phyloP scores from a whole-genome alignment of 345 rosid species.

The Syzygium oleosum region DNA sequence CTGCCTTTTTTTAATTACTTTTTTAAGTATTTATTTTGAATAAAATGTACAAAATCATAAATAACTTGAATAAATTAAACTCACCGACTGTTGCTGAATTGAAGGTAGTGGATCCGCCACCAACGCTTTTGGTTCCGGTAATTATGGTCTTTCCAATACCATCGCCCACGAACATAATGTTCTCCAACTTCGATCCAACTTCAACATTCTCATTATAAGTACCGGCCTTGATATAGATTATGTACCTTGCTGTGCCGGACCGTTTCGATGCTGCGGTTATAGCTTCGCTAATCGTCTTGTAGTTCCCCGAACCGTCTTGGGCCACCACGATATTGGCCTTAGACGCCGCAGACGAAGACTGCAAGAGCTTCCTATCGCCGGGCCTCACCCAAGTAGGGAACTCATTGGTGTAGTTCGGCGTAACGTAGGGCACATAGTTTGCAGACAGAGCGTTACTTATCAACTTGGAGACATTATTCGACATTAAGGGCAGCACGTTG shows the following conservation, averaged over 20 bases:
- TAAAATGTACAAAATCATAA: neutral
- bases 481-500: constrained; percentile 43
- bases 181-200: constrained; percentile 31
- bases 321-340: constrained; percentile 64
- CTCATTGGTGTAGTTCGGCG: constrained; percentile 29
- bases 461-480: constrained; percentile 64
- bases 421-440: constrained; percentile 35
- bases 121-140: constrained; percentile 84
- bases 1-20: neutral
- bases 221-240: constrained; percentile 70
- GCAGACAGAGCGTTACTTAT: constrained; percentile 59
- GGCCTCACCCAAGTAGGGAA: constrained; percentile 74
- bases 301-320: constrained; percentile 73
- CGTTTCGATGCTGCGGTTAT: constrained; percentile 41
- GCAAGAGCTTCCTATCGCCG: constrained; percentile 69
- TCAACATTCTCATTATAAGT: constrained; percentile 57
- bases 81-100: constrained; percentile 86
- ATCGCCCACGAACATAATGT: constrained; percentile 80
- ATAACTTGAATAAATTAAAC: constrained; percentile 2
- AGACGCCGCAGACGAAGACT: constrained; percentile 25
- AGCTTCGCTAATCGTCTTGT: constrained; percentile 59
- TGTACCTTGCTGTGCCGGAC: constrained; percentile 49
- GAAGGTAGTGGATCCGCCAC: constrained; percentile 84
- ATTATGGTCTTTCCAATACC: constrained; percentile 68
- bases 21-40: neutral